phyloP scores from a whole-genome alignment of 2,329 filamentous ascomycete species.

The Huntiella savannae region DNA sequence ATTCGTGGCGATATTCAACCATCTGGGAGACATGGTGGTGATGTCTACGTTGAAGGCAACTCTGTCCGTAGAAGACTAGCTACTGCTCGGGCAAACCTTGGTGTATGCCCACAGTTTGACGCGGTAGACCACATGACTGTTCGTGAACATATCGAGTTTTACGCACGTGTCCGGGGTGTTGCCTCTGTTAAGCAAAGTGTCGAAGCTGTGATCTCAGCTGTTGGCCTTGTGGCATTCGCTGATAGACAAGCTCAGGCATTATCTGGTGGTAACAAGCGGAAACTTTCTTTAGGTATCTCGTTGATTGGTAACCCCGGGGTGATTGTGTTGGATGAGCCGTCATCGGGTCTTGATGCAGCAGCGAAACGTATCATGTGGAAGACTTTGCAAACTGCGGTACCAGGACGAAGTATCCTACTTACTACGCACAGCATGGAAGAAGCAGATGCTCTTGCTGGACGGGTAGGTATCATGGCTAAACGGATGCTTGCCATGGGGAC shows the following conservation, averaged over 20 bases:
- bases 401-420: conserved; percentile 64
- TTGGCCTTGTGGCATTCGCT: conserved; percentile 53
- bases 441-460: conserved; percentile 67
- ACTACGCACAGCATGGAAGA: conserved; percentile 95
- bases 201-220: conserved; percentile 55
- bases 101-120: conserved; percentile 81
- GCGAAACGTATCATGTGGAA: conserved; percentile 89
- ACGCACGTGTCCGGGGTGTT: conserved; percentile 68
- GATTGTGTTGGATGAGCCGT: conserved; percentile 74
- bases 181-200: conserved; percentile 60
- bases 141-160: conserved; percentile 69
- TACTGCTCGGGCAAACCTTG: conserved; percentile 54
- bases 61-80: conserved; percentile 57
- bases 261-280: conserved; percentile 86
- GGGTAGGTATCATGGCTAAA: conserved; percentile 70
- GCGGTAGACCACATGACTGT: conserved; percentile 87
- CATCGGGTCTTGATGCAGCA: conserved; percentile 73
- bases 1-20: conserved; percentile 78
- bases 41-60: conserved; percentile 61
- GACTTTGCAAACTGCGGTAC: conserved; percentile 53
- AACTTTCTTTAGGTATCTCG: conserved; percentile 72
- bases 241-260: conserved; percentile 60
- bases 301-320: conserved; percentile 84
- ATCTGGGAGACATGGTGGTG: conserved; percentile 50
- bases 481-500: conserved; percentile 74